Percentiles rank a stretch among this genome's conserved stretches.
These are phyloP conservation scores for Clavispora fructus DNA, from an alignment of 805 yeast species.

Conservation along the genomic window DNA sequence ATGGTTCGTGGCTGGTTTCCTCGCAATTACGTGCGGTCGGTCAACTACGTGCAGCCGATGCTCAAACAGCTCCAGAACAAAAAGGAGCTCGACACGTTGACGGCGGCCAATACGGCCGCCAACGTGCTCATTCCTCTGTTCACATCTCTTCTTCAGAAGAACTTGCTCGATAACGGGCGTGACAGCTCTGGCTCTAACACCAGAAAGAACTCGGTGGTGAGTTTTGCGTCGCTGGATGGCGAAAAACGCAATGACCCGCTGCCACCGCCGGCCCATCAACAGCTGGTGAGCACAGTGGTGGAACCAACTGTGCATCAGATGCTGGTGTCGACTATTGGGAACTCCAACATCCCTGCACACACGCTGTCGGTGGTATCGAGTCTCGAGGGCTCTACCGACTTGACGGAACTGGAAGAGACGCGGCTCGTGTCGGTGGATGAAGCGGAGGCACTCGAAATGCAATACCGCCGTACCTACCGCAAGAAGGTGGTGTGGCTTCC, in stretches of 20 bases:
- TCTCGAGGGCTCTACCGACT: slow-evolving; percentile 3
- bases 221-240: slow-evolving; percentile 43
- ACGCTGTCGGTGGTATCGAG: slow-evolving; percentile 2
- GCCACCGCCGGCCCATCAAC: not conserved
- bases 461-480: slow-evolving; percentile 15
- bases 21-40: slow-evolving; percentile 49
- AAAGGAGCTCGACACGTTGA: slow-evolving; percentile 37
- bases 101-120: slow-evolving; percentile 45
- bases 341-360: not conserved
- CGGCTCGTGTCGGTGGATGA: slow-evolving; percentile 18
- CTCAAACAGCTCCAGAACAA: slow-evolving; percentile 32
- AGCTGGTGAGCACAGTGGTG: not conserved
- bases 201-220: slow-evolving; percentile 45
- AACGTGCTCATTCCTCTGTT: slow-evolving; percentile 40
- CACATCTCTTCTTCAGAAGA: slow-evolving; percentile 32
- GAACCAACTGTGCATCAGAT: not conserved
- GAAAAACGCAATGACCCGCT: not conserved
- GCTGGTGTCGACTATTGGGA: not conserved
- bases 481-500: slow-evolving; percentile 53
- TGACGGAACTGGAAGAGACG: slow-evolving; percentile 16
- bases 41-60: slow-evolving; percentile 39
- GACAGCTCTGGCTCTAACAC: slow-evolving; percentile 29
- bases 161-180: slow-evolving; percentile 27
- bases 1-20: slow-evolving; percentile 83
- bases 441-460: slow-evolving; percentile 25